Evolutionary conservation across 164 flowering plant genomes (phyloP).

Genomic region (Vitis rotundifolia): DNA sequence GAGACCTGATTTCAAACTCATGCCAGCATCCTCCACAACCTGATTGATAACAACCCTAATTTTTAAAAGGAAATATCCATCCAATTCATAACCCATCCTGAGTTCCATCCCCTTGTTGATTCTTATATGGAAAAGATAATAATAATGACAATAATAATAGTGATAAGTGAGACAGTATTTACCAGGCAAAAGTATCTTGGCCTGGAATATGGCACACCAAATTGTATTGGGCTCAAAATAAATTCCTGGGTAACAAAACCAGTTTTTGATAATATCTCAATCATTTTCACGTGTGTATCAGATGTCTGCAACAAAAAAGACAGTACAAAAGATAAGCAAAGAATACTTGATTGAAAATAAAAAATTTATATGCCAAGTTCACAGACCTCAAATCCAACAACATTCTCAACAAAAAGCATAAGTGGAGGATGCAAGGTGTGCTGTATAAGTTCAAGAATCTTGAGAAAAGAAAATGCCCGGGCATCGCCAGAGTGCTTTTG

Average conservation of each 20-base stretch:
- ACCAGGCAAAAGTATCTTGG: slow-evolving; percentile 99
- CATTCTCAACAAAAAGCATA: slow-evolving; percentile 92
- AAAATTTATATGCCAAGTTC: not conserved
- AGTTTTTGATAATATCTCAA: slow-evolving; percentile 51
- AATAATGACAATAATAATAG: slow-evolving; percentile 1
- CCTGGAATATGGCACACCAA: slow-evolving; percentile 94
- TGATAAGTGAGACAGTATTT: slow-evolving; percentile 13
- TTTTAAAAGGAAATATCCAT: too few relatives aligned
- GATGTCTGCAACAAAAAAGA: slow-evolving; percentile 59
- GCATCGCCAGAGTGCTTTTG: slow-evolving; percentile 93
- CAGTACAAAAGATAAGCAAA: not conserved
- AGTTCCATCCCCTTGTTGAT: too few relatives aligned
- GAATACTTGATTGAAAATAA: not conserved
- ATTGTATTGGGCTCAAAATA: slow-evolving; percentile 87
- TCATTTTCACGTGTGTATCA: slow-evolving; percentile 78
- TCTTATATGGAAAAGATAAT: too few relatives aligned
- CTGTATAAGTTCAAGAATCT: slow-evolving; percentile 77
- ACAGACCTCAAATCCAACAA: slow-evolving; percentile 96
- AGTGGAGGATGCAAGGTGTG: slow-evolving; percentile 54
- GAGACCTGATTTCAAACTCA: too few relatives aligned
- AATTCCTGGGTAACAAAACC: slow-evolving; percentile 75
- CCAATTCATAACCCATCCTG: too few relatives aligned
- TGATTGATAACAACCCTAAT: too few relatives aligned
- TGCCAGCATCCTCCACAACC: too few relatives aligned
- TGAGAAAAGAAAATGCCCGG: slow-evolving; percentile 88